Evolutionary conservation across 495 filamentous ascomycete species (phyloP).

Genomic region (Trypethelium eluteriae): DNA sequence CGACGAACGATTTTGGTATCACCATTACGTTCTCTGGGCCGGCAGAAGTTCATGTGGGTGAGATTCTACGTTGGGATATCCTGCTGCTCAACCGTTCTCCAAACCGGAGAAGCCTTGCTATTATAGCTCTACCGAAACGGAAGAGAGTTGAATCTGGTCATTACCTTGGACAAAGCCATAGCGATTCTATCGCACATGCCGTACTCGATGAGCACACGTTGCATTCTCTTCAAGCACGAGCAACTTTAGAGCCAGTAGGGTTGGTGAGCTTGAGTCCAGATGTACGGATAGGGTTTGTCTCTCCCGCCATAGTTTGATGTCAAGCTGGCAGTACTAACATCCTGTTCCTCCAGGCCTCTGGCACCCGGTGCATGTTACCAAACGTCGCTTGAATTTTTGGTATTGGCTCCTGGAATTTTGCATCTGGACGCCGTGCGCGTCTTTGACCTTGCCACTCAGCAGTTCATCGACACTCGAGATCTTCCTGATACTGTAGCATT

Average conservation of each 20-base stretch:
- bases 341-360: constrained; percentile 47
- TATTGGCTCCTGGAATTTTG: constrained; percentile 65
- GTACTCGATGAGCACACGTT: constrained; percentile 79
- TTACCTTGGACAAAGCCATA: constrained; percentile 36
- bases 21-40: constrained; percentile 69
- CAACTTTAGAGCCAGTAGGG: constrained; percentile 60
- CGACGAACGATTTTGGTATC: constrained; percentile 54
- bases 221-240: constrained; percentile 71
- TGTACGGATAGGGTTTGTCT: constrained; percentile 65
- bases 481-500: constrained; percentile 57
- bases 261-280: constrained; percentile 77
- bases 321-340: constrained; percentile 19
- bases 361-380: constrained; percentile 71
- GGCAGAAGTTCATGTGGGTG: constrained; percentile 54
- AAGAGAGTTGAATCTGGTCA: constrained; percentile 54
- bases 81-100: constrained; percentile 79
- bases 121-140: constrained; percentile 73
- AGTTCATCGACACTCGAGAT: constrained; percentile 73
- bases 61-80: constrained; percentile 76
- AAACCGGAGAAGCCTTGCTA: constrained; percentile 63
- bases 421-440: constrained; percentile 72
- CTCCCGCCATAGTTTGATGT: neutral
- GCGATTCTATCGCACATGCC: constrained; percentile 55
- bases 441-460: constrained; percentile 70
- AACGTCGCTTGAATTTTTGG: constrained; percentile 70